Evolutionary conservation across 164 flowering plant genomes (phyloP), one percentile per base, ranked within the genome.

Genomic region (Vitis labrusca): DNA sequence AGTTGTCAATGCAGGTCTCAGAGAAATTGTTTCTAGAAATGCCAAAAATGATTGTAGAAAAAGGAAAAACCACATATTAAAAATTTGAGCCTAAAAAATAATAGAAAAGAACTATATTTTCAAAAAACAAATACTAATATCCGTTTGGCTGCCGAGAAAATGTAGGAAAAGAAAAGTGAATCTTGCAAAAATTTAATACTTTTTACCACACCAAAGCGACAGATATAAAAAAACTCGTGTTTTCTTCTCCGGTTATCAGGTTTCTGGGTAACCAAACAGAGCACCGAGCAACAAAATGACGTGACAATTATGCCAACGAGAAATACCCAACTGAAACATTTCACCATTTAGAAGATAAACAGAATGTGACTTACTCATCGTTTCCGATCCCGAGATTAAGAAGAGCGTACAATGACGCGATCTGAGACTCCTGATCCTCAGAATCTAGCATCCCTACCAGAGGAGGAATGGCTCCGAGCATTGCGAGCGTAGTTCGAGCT

Each of bases 401-500:
- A 71, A 92, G 76, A 64, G 92, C 98, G 69, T 94, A 94, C 47
- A 92, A 89, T 9, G 97, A 75, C 14, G 89, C 89, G 65, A 88
- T 77, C 69, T 81, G 87, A 32, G 67, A 69, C 48, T 84, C 82
- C 17, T 52, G 63, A 63, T 85, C 84, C 10, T 53, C 72, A 16
- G 67, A 69, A 73, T 90, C 97, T 16, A 94, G 84, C 94, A 92
- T 75, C 9, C 82, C 87, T 14, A 92, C 88, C 0, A 94, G 81
- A 32, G 97, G 89, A 11, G 98, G 98, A 66, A 94, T 94, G 10
- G 88, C 89, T 17, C 98, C 98, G 13, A 92, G 86, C 92, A 92
- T 83, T 0, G 97, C 92, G 0, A 94, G 80, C 30, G 92, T 87
- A 16, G 66, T 76, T 71, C 98, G 82, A 0, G 90, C 92, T 50